These are phyloP conservation scores for Phlebiopsis flavidoalba DNA, from an alignment of 768 basidiomycete species.

Conservation along the genomic window DNA sequence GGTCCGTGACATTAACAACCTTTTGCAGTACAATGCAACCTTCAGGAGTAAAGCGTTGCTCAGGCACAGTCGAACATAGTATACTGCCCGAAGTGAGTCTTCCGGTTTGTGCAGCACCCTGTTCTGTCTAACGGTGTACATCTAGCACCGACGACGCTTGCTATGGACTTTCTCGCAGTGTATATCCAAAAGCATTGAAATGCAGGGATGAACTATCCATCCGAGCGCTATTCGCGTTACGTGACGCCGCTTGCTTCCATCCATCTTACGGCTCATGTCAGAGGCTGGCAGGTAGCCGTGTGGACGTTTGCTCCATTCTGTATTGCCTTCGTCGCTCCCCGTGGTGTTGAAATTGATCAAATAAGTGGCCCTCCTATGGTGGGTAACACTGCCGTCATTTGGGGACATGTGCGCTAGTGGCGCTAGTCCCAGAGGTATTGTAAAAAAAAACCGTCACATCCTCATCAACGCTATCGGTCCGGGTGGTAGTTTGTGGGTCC, in stretches of 20 bases:
- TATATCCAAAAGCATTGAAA: background rate
- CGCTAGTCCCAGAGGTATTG: background rate
- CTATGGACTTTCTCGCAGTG: background rate
- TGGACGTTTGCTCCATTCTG: background rate
- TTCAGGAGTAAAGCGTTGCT: constrained; percentile 87
- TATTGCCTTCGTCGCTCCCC: background rate
- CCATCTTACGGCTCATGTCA: no score
- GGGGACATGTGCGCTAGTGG: background rate
- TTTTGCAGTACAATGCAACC: constrained; percentile 92
- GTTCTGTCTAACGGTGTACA: background rate
- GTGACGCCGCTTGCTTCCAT: no score
- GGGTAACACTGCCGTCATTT: background rate
- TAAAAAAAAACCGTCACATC: no score
- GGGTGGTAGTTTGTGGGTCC: background rate
- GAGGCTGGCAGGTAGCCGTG: background rate
- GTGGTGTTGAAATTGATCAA: background rate
- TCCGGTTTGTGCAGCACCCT: no score
- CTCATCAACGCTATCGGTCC: background rate
- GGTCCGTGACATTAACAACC: constrained; percentile 95
- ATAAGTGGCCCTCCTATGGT: background rate
- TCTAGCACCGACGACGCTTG: background rate
- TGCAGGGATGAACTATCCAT: background rate
- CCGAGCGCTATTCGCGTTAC: no score
- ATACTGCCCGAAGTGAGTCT: no score
- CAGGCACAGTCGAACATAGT: constrained; percentile 61